Evolutionary conservation across 176 grass and related monocot genomes (phyloP), one percentile per base, ranked within the genome.

Genomic region (Zoysia japonica): DNA sequence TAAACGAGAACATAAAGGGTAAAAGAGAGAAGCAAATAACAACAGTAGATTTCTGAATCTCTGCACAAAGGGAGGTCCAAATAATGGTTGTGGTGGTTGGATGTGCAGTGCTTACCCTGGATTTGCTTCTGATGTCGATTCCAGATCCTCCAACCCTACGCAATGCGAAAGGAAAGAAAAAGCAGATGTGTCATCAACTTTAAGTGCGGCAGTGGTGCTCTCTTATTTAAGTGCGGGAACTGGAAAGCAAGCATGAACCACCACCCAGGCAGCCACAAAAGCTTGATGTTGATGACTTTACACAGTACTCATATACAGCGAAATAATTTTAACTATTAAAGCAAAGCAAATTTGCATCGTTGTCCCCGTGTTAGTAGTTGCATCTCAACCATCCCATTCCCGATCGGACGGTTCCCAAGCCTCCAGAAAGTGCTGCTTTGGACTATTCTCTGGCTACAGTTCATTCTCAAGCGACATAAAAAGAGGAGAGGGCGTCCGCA

Each of bases 81-180:
- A 71, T 11, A 61, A 19, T 16, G 59, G 17, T 16, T 53, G 40
- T 13, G 51, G 69, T 47, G 15, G 11, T 47, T 37, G 77, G 57
- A 61, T 64, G 5, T 70, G 12, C 43, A 46, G 37, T 45, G 3
- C 75, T 68, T 83, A 99, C 92, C 92, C 92, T 88, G 78, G 96
- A 91, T 91, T 99, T 99, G 96, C 96, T 99, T 91, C 96, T 78
- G 71, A 99, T 59, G 78, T 99, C 96, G 16, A 99, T 93, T 74
- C 96, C 96, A 72, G 88, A 84, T 82, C 96, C 96, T 88, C 96
- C 96, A 78, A 99, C 86, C 96, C 96, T 99, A 87, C 42, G 73
- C 2, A 63, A 74, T 37, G 63, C 36, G 5, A 40, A 82, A 71
- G 70, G 55, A 52, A 52, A 15, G 47, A n/a, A 75, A 43, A 42